Percentiles rank a stretch among this genome's conserved stretches.
These are phyloP conservation scores for Dactylellina cionopaga DNA, from an alignment of 2,329 filamentous ascomycete species.

Conservation along the genomic window DNA sequence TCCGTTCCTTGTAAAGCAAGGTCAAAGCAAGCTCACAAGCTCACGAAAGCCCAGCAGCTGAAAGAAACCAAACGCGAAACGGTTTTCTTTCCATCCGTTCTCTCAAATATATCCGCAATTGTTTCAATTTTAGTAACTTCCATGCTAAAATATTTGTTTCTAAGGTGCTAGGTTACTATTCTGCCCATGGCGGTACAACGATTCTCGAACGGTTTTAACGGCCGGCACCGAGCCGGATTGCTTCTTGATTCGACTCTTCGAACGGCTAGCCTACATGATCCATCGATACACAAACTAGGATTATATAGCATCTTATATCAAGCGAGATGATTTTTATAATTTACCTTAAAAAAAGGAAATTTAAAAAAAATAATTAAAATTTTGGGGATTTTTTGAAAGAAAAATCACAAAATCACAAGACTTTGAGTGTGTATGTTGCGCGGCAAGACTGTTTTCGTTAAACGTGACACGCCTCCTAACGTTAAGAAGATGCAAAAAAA, in stretches of 20 bases:
- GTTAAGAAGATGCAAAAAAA: conserved; percentile 5
- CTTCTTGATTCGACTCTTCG: conserved; percentile 17
- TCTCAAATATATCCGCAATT: neutral
- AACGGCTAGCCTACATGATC: conserved; percentile 43
- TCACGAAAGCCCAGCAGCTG: conserved; percentile 21
- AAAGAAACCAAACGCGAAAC: conserved; percentile 17
- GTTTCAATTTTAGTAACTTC: conserved; percentile 15
- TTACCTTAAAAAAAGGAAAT: neutral
- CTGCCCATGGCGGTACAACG: conserved; percentile 30
- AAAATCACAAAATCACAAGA: conserved; percentile 13
- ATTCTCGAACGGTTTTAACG: conserved; percentile 47
- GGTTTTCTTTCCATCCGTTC: conserved; percentile 13
- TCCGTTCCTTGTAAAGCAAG: conserved; percentile 47
- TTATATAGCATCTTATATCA: conserved; percentile 4
- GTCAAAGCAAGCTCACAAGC: conserved; percentile 44
- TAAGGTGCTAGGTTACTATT: conserved; percentile 17
- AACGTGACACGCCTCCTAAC: conserved; percentile 44
- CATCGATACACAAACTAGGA: conserved; percentile 43
- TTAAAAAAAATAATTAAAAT: neutral
- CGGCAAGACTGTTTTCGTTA: conserved; percentile 46
- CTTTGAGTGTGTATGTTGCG: conserved; percentile 36
- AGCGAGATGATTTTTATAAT: neutral
- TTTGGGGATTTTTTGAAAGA: neutral
- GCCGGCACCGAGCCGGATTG: conserved; percentile 33
- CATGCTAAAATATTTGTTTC: conserved; percentile 3